Percentiles rank a stretch among this genome's conserved stretches.
Evolutionary conservation across 2,329 filamentous ascomycete species (phyloP).

Genomic region (Penicillium sp.): DNA sequence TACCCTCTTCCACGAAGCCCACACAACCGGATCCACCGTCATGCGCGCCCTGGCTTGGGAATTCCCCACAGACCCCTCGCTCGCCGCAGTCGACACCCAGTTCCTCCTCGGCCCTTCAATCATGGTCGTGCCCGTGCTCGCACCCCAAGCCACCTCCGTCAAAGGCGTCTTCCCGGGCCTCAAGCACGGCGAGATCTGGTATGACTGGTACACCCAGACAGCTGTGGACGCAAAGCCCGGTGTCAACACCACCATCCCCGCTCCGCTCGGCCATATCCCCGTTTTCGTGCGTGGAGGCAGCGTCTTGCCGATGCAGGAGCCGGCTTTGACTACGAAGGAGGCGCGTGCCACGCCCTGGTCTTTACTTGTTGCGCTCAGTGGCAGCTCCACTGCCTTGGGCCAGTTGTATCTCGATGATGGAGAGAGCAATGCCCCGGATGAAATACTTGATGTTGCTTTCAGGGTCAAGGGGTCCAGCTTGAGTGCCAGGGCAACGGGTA

Average conservation of each 20-base stretch:
- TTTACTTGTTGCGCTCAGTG: conserved; percentile 61
- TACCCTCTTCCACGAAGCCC: conserved; percentile 66
- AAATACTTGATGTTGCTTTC: conserved; percentile 54
- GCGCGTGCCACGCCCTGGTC: conserved; percentile 65
- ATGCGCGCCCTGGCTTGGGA: conserved; percentile 74
- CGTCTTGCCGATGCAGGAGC: conserved; percentile 66
- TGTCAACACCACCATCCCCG: conserved; percentile 59
- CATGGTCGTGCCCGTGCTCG: conserved; percentile 65
- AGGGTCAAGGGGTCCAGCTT: conserved; percentile 40
- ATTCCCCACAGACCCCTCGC: conserved; percentile 67
- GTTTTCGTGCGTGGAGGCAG: conserved; percentile 68
- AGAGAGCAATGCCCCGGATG: conserved; percentile 59
- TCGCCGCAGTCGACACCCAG: conserved; percentile 66
- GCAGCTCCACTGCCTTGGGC: conserved; percentile 57
- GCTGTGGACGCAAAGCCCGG: conserved; percentile 52
- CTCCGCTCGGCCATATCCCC: conserved; percentile 67
- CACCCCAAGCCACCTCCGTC: conserved; percentile 60
- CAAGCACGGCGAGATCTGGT: conserved; percentile 62
- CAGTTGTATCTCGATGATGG: conserved; percentile 73
- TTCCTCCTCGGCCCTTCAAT: conserved; percentile 68
- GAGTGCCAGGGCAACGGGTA: conserved; percentile 50
- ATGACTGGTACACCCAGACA: conserved; percentile 74
- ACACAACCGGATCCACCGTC: conserved; percentile 65
- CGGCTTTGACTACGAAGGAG: conserved; percentile 64
- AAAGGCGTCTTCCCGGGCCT: conserved; percentile 68